phyloP scores from a whole-genome alignment of 352 stramenopile genomes.

The Phytophthora melonis region DNA sequence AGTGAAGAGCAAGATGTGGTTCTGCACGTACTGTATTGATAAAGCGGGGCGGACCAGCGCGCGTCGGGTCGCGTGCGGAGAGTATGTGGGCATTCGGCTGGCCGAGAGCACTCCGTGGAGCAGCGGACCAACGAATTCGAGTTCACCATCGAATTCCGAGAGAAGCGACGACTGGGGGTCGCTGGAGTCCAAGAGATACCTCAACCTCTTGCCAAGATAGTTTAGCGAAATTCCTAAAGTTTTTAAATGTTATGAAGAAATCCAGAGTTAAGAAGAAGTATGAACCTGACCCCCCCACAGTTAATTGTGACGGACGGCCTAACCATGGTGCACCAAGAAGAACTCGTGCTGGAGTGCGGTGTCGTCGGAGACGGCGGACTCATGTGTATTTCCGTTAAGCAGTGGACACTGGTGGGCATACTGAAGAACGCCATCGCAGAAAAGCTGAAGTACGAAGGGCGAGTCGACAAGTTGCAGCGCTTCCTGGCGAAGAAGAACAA shows the following conservation, averaged over 20 bases:
- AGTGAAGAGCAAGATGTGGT: conserved; percentile 39
- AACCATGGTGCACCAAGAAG: no score
- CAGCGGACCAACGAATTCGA: conserved; percentile 21
- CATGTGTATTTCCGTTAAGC: no score
- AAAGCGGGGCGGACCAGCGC: conserved; percentile 30
- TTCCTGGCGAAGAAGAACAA: neutral
- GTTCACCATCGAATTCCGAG: conserved; percentile 27
- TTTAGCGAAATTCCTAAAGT: neutral
- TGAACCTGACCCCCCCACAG: no score
- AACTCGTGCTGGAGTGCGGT: no score
- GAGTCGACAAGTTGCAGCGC: neutral
- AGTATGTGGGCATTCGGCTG: conserved; percentile 25
- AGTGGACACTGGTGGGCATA: neutral
- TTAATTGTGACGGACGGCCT: no score
- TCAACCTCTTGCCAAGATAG: conserved; percentile 33
- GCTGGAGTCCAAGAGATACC: conserved; percentile 30
- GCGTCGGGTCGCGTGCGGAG: conserved; percentile 29
- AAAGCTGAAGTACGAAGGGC: neutral
- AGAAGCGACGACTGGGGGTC: conserved; percentile 28
- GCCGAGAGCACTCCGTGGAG: conserved; percentile 26
- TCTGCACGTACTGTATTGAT: conserved; percentile 38
- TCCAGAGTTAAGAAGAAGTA: no score
- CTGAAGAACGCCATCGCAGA: conserved; percentile 3
- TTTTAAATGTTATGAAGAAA: no score
- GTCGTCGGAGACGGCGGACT: no score